Evolutionary conservation across 768 basidiomycete species (phyloP), one percentile per base, ranked within the genome.

Genomic region (Lactarius sanguifluus): DNA sequence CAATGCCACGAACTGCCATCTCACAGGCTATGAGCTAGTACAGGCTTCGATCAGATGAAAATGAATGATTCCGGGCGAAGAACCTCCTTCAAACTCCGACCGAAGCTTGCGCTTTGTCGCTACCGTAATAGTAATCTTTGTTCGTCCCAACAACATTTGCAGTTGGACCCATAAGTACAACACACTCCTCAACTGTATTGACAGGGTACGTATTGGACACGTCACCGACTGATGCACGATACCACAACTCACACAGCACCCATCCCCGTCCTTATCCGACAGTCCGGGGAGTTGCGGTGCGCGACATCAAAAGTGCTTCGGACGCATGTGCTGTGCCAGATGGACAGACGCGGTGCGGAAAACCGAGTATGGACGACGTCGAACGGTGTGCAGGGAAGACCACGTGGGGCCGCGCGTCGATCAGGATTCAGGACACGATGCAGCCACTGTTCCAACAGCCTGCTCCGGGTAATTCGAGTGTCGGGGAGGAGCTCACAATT

Each of bases 401-500:
- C 50, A 28, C 25, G 13, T 52, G 23, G 34, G 50, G 61, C 34
- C 52, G 15, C 13, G 9, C 3, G 12, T 34, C 20, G 23, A 61
- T 64, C 65, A 68, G 30, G 41, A 58, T 20, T 64, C 65, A 68
- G 30, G 41, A 58, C 25, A 68, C 10, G 23, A 18, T 38, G 47
- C 67, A 68, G n/a, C 23, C 23, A 23, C 41, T 56, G 64, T 65
- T 61, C 67, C 64, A 61, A 61, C 65, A 66, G 2, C 67, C 59
- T 9, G 64, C 65, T 28, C 67, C 67, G 9, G 60, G 60, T 23
- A 67, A 52, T 28, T n/a, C 54, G 56, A 62, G 40, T 50, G 30
- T 54, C 45, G 56, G 66, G 59, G 12, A 55, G 47, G 66, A 56
- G 5, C n/a, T 28, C 32, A 59, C 4, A 34, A 60, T 4, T 9